A percentile compares a stretch with the other conserved stretches of the same genome.
Evolutionary conservation across 495 filamentous ascomycete species (phyloP).

Genomic region (Penicillium silybi): DNA sequence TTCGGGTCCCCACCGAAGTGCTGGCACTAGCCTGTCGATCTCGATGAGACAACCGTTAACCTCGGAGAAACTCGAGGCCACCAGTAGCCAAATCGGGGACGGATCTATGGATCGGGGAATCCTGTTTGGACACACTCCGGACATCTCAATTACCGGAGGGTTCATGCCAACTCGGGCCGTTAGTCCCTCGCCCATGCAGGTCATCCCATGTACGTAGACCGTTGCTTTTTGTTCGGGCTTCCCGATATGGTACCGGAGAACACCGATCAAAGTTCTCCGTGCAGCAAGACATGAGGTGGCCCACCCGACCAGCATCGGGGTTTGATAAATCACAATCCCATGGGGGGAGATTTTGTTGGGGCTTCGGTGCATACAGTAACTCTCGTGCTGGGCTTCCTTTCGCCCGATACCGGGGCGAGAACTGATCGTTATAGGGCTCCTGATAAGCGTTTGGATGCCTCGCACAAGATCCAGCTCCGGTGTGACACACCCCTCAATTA

Average conservation of each 20-base stretch:
- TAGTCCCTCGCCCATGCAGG: neutral
- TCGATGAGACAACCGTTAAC: neutral
- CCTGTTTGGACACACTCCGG: too few species aligned
- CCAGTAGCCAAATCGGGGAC: neutral
- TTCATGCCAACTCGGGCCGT: neutral
- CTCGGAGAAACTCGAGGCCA: conserved; percentile 3
- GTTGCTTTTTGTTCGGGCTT: neutral
- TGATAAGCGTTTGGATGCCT: conserved; percentile 11
- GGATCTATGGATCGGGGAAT: neutral
- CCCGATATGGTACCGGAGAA: conserved; percentile 15
- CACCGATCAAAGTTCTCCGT: conserved; percentile 11
- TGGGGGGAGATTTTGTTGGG: too few species aligned
- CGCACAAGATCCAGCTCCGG: neutral
- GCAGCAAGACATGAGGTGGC: conserved; percentile 16
- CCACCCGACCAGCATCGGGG: neutral
- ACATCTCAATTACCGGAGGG: neutral
- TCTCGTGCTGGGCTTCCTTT: too few species aligned
- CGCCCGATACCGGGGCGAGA: too few species aligned
- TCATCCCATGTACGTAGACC: neutral
- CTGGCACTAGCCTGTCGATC: conserved; percentile 5
- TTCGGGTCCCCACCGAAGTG: neutral
- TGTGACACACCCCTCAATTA: neutral
- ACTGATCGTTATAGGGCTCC: conserved; percentile 5
- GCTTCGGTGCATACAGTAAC: neutral
- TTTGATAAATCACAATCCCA: neutral